Percentiles rank a stretch among this genome's conserved stretches.
Evolutionary conservation across 2,329 filamentous ascomycete genomes (phyloP).

Genomic region (Fusarium dlaminii): DNA sequence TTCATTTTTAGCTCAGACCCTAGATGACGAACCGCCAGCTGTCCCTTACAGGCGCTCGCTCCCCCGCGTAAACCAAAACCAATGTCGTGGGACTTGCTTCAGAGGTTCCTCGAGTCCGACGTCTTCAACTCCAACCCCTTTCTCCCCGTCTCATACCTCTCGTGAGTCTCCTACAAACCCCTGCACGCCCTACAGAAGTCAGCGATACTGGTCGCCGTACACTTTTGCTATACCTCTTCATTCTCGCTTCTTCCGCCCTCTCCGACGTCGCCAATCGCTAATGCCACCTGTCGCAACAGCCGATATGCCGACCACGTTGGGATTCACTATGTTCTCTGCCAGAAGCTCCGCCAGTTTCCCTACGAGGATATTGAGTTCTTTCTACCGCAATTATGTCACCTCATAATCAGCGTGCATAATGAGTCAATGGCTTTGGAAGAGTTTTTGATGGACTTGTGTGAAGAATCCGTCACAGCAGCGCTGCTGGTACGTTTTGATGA

Average conservation of each 20-base stretch:
- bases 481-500: constrained; percentile 70
- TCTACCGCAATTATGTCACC: constrained; percentile 86
- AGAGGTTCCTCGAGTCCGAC: constrained; percentile 92
- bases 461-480: constrained; percentile 86
- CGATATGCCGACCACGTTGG: constrained; percentile 90
- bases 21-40: constrained; percentile 51
- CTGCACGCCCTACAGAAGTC: background rate
- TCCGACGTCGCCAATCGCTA: constrained; percentile 38
- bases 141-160: constrained; percentile 87
- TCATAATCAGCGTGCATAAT: constrained; percentile 88
- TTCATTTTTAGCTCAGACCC: constrained; percentile 37
- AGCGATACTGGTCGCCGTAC: background rate
- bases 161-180: constrained; percentile 64
- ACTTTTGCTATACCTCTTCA: background rate
- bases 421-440: constrained; percentile 92
- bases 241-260: constrained; percentile 14
- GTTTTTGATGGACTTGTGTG: constrained; percentile 85
- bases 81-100: constrained; percentile 88
- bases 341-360: constrained; percentile 87
- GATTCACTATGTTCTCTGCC: constrained; percentile 89
- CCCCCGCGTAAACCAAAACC: constrained; percentile 56
- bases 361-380: constrained; percentile 96
- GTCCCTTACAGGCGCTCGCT: constrained; percentile 44
- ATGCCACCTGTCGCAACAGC: constrained; percentile 56
- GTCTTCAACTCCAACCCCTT: constrained; percentile 93